Percentiles rank a stretch among this genome's conserved stretches.
Evolutionary conservation across 2,329 filamentous ascomycete species (phyloP).

Genomic region (Ceratocystis alfenasii): DNA sequence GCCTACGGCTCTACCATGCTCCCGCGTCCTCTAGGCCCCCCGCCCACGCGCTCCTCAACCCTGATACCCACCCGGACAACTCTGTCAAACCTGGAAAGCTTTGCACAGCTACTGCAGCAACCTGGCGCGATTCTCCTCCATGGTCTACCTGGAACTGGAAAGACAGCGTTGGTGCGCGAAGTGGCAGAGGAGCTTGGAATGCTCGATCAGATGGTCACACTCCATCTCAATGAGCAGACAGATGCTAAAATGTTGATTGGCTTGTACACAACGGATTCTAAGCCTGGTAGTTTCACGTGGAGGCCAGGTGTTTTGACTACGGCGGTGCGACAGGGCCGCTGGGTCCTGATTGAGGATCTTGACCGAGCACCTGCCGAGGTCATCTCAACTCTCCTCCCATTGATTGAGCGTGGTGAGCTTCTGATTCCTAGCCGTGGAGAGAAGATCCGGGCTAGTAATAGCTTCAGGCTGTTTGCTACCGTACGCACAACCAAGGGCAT

Average conservation of each 20-base stretch:
- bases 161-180: conserved; percentile 76
- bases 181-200: conserved; percentile 69
- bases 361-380: conserved; percentile 92
- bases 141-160: conserved; percentile 76
- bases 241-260: conserved; percentile 94
- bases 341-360: conserved; percentile 94
- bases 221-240: conserved; percentile 95
- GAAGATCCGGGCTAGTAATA: conserved; percentile 65
- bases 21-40: conserved; percentile 45
- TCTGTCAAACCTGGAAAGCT: conserved; percentile 52
- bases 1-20: conserved; percentile 56
- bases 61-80: conserved; percentile 59
- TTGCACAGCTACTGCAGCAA: conserved; percentile 56
- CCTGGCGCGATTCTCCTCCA: conserved; percentile 65
- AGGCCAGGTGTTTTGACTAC: conserved; percentile 84
- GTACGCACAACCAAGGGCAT: conserved; percentile 63
- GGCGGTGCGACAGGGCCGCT: conserved; percentile 84
- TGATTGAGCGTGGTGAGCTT: conserved; percentile 86
- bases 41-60: conserved; percentile 8
- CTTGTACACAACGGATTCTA: conserved; percentile 79
- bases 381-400: conserved; percentile 78
- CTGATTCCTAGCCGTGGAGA: conserved; percentile 83
- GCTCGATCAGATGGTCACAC: conserved; percentile 71
- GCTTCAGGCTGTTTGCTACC: conserved; percentile 85
- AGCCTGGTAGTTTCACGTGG: conserved; percentile 85